Evolutionary conservation across 2,329 filamentous ascomycete species (phyloP), one percentile per base, ranked within the genome.

Genomic region (Fusarium tjaetaba): DNA sequence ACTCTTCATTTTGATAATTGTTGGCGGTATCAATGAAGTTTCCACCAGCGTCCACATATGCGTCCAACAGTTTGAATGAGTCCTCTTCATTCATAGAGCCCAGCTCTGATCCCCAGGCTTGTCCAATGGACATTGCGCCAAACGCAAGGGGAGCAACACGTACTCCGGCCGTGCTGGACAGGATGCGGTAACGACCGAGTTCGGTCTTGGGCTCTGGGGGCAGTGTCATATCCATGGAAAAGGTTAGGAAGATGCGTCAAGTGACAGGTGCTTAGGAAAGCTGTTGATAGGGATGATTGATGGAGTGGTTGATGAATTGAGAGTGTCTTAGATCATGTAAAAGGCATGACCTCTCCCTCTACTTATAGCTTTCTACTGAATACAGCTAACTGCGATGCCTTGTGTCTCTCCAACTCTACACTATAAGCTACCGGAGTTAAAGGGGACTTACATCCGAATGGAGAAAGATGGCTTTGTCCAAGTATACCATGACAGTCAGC

Each of bases 331-430:
- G 41, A 18, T 24, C n/a, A 7, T 43, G 41, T 18, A 11, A 11
- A 24, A 24, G 41, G 41, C 6, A 24, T 16, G 15, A 43, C 9
- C 10, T n/a, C 11, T 24, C 15, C 10, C 15, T 43, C 41, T 24
- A 43, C 41, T 43, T 24, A 43, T 24, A 43, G 41, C 0, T 24
- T 5, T 24, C 11, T 6, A 24, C 10, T 1, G 9, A 24, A 5
- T 18, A 0, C 6, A 24, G 15, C 10, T 43, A 43, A 16, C 15
- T 11, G 4, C 4, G 4, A 43, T 24, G 5, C 14, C 6, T 11
- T 11, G 11, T 42, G 14, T 16, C 14, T 5, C 9, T 2, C 1
- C 5, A 4, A 11, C 6, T 16, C 41, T 24, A 5, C 22, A 2
- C 14, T 42, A 3, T 2, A 8, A 24, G 9, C 41, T 24, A 16